Evolutionary conservation across 768 basidiomycete species (phyloP).

Genomic region (Tylopilus rubrobrunneus): DNA sequence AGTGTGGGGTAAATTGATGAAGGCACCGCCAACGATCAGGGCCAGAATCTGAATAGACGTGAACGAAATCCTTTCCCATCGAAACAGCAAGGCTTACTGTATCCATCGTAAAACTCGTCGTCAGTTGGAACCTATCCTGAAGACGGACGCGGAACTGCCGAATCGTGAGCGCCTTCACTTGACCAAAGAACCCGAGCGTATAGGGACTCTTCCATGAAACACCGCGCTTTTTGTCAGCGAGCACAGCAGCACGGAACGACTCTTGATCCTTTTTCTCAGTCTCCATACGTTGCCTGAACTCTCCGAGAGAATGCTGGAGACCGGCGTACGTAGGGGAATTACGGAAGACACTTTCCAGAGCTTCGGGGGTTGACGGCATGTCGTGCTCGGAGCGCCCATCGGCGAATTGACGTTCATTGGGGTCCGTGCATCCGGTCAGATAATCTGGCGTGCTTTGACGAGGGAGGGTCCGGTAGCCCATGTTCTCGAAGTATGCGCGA

Average conservation of each 20-base stretch:
- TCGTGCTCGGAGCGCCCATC: conserved; percentile 52
- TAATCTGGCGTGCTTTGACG: conserved; percentile 87
- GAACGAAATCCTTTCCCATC: neutral
- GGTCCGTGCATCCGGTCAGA: conserved; percentile 78
- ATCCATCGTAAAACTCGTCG: conserved; percentile 63
- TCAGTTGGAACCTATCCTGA: conserved; percentile 77
- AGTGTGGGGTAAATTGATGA: conserved; percentile 65
- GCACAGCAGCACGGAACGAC: conserved; percentile 72
- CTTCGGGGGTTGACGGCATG: conserved; percentile 61
- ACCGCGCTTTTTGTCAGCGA: conserved; percentile 72
- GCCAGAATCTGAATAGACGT: conserved; percentile 21
- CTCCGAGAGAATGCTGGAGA: conserved; percentile 45
- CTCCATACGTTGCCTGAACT: conserved; percentile 55
- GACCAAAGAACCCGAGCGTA: conserved; percentile 72
- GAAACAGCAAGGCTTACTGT: conserved; percentile 40
- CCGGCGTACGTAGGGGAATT: conserved; percentile 42
- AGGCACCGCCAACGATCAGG: conserved; percentile 72
- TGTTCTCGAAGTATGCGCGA: conserved; percentile 68
- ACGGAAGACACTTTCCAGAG: conserved; percentile 61
- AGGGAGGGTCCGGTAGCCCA: conserved; percentile 72
- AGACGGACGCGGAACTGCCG: conserved; percentile 71
- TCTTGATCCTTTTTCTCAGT: conserved; percentile 66
- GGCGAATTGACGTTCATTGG: conserved; percentile 79
- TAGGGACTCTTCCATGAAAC: conserved; percentile 79
- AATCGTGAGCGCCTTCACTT: conserved; percentile 64